These are phyloP conservation scores for Verticillium nonalfalfae DNA, from an alignment of 2,329 filamentous ascomycete species.

Conservation along the genomic window DNA sequence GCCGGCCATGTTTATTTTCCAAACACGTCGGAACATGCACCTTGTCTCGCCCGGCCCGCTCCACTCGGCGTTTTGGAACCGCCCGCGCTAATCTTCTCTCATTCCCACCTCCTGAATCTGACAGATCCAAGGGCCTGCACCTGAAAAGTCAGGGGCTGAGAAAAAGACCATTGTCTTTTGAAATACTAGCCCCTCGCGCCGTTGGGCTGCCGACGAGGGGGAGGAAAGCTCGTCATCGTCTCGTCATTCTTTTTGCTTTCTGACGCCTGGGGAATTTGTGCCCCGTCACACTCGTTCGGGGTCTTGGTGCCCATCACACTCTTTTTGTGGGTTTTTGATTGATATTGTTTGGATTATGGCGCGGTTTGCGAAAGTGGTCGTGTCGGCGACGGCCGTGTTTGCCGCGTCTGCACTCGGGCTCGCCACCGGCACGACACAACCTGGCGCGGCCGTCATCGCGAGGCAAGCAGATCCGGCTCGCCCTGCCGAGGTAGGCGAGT, in stretches of 20 bases:
- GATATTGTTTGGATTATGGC: not conserved
- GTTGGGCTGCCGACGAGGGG: not conserved
- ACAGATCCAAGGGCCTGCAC: not conserved
- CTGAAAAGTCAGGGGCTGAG: too few relatives aligned
- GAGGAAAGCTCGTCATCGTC: not conserved
- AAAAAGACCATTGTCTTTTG: not conserved
- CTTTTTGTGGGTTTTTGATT: not conserved
- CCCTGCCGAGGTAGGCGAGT: not conserved
- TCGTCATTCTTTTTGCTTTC: not conserved
- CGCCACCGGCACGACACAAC: not conserved
- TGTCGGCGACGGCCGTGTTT: not conserved
- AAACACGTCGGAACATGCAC: not conserved
- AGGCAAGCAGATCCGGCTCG: not conserved
- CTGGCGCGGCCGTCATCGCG: not conserved
- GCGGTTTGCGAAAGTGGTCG: not conserved
- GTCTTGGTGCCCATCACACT: not conserved
- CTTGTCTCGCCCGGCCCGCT: not conserved
- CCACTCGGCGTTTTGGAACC: not conserved
- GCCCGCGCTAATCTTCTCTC: not conserved
- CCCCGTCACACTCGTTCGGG: not conserved
- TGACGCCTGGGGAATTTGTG: not conserved
- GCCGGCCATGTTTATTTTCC: not conserved
- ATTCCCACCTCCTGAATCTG: not conserved
- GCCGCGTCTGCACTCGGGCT: not conserved
- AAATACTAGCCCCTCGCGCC: not conserved